Conservation (phyloP, 257 asterid species). For the Dorcoceras hygrometricum region DNA sequence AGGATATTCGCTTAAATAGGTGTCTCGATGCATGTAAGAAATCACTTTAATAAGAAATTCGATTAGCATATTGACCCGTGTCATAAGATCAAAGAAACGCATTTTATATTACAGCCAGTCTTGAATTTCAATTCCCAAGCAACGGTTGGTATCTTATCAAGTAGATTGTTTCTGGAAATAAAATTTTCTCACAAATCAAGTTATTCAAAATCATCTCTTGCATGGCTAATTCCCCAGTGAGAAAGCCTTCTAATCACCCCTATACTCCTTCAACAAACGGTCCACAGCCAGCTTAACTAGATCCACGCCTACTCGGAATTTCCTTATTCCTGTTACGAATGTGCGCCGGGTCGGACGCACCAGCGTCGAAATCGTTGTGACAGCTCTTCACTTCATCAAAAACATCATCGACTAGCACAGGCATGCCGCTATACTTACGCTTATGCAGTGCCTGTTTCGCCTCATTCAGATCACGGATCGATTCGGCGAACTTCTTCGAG, state of each 20-base stretch:
- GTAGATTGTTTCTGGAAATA: neutral
- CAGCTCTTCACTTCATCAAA: constrained; percentile 27
- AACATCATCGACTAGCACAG: constrained; percentile 13
- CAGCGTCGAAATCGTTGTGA: constrained; percentile 5
- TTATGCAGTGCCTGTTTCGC: constrained; percentile 13
- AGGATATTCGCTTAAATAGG: too few species aligned
- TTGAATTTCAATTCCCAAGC: neutral
- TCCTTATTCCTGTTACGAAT: constrained; percentile 27
- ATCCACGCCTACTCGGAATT: constrained; percentile 19
- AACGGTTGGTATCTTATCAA: neutral
- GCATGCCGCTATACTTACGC: neutral
- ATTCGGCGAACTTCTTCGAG: constrained; percentile 30
- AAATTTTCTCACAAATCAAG: neutral
- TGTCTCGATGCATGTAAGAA: too few species aligned
- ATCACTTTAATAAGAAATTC: too few species aligned
- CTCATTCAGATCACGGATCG: constrained; percentile 16
- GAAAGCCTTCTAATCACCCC: neutral
- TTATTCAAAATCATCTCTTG: neutral
- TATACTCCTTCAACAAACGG: neutral
- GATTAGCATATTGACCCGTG: too few species aligned
- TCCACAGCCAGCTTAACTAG: constrained; percentile 19
- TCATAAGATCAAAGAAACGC: too few species aligned
- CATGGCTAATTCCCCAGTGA: neutral
- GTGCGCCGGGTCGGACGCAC: constrained; percentile 25
- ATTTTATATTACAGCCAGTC: neutral